Base-by-base conservation (phyloP, 345 rosid genomes). In the Draba incana region DNA sequence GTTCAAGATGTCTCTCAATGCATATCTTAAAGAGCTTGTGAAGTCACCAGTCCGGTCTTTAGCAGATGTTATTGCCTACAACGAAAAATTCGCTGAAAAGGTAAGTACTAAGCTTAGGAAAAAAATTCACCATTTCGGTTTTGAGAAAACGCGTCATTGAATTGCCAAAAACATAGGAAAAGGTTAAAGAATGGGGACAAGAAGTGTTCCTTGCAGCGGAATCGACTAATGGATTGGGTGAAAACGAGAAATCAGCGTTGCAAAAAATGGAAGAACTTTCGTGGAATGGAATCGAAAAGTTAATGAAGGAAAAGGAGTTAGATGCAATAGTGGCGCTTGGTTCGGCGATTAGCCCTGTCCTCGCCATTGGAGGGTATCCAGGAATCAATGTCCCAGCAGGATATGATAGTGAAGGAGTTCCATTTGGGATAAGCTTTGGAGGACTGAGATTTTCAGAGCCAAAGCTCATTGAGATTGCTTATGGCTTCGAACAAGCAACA, bases 381-480 rank as follows among this genome's bases (percentile, higher is more conserved):
- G 92, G 85, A 56, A 83, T 89, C 16, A 84, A 16, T 25, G 96
- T 89, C 3, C 90, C 90, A 0, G 90, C 84, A 7, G 92, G 88
- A 10, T 84, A 83, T 57, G 85, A 74, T 46, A 35, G 46, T 2
- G 24, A 71, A n/a, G 86, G 88, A 15, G 68, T 72, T 49, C 96
- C 95, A 1, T 82, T 83, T 46, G 96, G 91, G 2, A 80, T 92
- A 38, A 79, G 62, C 62, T 87, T 92, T 52, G 85, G 86, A 4
- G 94, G 90, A 10, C 48, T 84, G 41, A 84, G 72, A 78, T 85
- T 87, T 12, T 48, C 84, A 10, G 96, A 89, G 57, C 89, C 89
- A 12, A 83, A 79, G 53, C 85, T 92, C 1, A 82, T 86, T 25
- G 88, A 92, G 46, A 84, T 92, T 47, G 88, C 94, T 6, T 89